Conservation (phyloP, 768 basidiomycete genomes). For the Kwoniella botswanensis region DNA sequence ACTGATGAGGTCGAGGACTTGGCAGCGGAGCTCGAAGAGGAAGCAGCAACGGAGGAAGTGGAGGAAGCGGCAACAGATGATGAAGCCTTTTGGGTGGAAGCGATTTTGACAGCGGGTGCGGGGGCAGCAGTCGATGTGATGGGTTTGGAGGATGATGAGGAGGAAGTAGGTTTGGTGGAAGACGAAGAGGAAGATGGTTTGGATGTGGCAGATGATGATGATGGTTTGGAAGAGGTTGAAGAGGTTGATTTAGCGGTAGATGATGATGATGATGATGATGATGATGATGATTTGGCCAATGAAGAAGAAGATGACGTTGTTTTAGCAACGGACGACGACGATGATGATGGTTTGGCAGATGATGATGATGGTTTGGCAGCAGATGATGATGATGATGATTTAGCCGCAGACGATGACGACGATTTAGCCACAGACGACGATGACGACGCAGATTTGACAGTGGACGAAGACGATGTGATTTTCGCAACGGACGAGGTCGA, state of each 20-base stretch:
- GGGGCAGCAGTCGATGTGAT: no score
- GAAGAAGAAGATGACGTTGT: constrained; percentile 2
- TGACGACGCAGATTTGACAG: constrained; percentile 8
- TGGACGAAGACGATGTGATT: constrained; percentile 5
- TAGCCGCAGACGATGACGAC: constrained; percentile 1
- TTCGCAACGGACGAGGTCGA: constrained; percentile 5
- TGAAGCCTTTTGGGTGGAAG: no score
- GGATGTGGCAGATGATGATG: constrained; percentile 3
- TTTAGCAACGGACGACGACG: background rate
- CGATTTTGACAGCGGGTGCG: no score
- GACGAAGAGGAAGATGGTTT: background rate
- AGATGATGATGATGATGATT: constrained; percentile 4
- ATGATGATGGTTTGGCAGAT: background rate
- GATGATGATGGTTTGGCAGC: constrained; percentile 5
- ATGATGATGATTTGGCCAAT: constrained; percentile 4
- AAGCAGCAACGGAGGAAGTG: no score
- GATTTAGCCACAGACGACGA: constrained; percentile 7
- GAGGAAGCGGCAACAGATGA: no score
- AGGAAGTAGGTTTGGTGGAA: no score
- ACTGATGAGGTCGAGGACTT: no score
- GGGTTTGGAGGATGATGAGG: no score
- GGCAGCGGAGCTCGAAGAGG: no score
- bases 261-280: constrained; percentile 1
- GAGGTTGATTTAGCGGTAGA: constrained; percentile 7
- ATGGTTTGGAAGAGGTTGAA: background rate